Evolutionary conservation across 2,329 filamentous ascomycete species (phyloP).

Genomic region (Penicillium aurantiogriseum): DNA sequence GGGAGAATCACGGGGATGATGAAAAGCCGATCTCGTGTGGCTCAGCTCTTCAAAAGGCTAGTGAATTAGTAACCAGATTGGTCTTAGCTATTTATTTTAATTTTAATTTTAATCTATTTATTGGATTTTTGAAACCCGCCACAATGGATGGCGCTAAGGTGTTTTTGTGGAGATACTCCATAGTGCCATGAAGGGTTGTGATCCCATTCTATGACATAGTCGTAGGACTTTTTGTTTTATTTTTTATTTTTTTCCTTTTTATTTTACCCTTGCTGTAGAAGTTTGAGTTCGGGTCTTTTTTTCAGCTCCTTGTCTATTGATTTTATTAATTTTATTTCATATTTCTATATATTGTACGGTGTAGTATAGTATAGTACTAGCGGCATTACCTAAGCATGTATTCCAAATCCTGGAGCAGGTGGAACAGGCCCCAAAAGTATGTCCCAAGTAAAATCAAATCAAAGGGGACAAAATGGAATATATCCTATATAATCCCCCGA

Average conservation of each 20-base stretch:
- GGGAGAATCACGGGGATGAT: not conserved
- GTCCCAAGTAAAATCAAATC: slow-evolving; percentile 1
- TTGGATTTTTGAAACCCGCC: slow-evolving; percentile 1
- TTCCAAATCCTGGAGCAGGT: slow-evolving; percentile 9
- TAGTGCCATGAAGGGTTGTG: not conserved
- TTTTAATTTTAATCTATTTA: not conserved
- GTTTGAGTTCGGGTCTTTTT: not conserved
- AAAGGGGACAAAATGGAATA: not conserved
- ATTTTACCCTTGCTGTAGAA: not conserved
- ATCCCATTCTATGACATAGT: not conserved
- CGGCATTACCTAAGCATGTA: slow-evolving; percentile 16
- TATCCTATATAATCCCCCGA: slow-evolving; percentile 4
- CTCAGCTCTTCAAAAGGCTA: slow-evolving; percentile 12
- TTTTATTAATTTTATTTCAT: not conserved
- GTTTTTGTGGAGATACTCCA: slow-evolving; percentile 4
- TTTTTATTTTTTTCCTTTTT: not conserved
- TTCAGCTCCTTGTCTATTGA: not conserved
- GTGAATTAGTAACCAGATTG: not conserved
- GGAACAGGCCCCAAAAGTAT: not conserved
- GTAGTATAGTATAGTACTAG: not conserved
- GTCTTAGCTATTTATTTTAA: no score
- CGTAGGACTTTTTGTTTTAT: not conserved
- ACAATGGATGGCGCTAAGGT: not conserved
- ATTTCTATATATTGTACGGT: not conserved
- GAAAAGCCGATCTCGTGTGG: slow-evolving; percentile 13